Percentiles rank a stretch among this genome's conserved stretches.
Conservation (phyloP, 208 protist genomes). For the Tetramitus jugosus region DNA sequence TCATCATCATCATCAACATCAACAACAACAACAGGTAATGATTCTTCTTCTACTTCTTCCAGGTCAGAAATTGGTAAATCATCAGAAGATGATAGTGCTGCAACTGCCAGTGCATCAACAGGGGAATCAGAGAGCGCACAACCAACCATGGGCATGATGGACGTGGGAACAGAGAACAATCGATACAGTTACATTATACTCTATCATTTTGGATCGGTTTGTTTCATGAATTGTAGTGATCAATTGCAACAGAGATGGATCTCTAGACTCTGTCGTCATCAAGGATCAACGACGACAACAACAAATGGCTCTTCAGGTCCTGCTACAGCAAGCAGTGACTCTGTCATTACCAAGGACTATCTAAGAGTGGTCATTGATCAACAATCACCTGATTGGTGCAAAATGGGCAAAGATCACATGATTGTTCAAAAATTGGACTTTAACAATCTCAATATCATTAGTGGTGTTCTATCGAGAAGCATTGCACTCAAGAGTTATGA, state of each 20-base stretch:
- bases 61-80: too few relatives aligned
- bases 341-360: not conserved
- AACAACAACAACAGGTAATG: too few relatives aligned
- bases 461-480: not conserved
- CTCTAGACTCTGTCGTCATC: not conserved
- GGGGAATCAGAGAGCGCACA: too few relatives aligned
- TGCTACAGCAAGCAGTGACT: not conserved
- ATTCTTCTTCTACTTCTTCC: too few relatives aligned
- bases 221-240: not conserved
- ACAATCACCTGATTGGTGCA: not conserved
- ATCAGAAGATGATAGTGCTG: too few relatives aligned
- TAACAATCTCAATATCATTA: constrained; percentile 4
- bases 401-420: not conserved
- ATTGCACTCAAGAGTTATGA: not conserved
- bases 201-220: not conserved
- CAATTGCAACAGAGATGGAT: not conserved
- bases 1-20: too few relatives aligned
- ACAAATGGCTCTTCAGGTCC: not conserved
- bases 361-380: not conserved
- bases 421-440: not conserved
- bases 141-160: too few relatives aligned
- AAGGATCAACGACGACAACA: not conserved
- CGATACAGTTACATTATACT: not conserved
- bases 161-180: too few relatives aligned
- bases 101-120: too few relatives aligned